Base-by-base conservation (phyloP, 495 filamentous ascomycete species). In the Penicillium arizonense region DNA sequence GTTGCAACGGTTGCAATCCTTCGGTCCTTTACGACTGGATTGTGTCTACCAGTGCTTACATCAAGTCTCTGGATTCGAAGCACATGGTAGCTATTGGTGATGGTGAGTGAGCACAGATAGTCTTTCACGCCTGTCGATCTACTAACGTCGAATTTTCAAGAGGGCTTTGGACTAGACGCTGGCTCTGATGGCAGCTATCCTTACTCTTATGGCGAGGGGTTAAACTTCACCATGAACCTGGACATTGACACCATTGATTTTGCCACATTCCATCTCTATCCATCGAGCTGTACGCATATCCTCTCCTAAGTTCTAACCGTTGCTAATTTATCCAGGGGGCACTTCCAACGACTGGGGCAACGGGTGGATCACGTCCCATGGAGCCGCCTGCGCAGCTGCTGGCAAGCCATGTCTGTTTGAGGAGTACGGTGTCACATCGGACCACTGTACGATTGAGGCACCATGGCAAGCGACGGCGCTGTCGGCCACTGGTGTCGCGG, bases 61-160 rank as follows among this genome's bases (percentile, higher is more conserved):
- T 89, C 70, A 87, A 87, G 67, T 70, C 63, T 16, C 59, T 89
- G 9, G 87, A 89, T 57, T 56, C 75, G 1, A 68, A 76, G 34
- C 87, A 89, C 61, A 80, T 89, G 74, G 83, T 89, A n/a, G 82
- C 81, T 0, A 72, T 84, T 42, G 86, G 87, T 20, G 85, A 87
- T 51, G 75, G 64, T 65, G 34, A 47, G 33, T 39, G 20, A 2
- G 5, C 3, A 8, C 20, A 10, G 20, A 4, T 5, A 8, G 14
- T 33, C 3, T 8, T 2, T 21, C 24, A 32, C 23, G 9, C 1
- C 21, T 32, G 6, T 18, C 3, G 2, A 10, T n/a, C 13, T 5
- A 3, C 37, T 50, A 39, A 38, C 6, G 7, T 12, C 12, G 14
- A 10, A 20, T 4, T 23, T 18, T 41, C 7, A 35, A 65, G 60